These are phyloP conservation scores for Diaporthe citriasiana DNA, from an alignment of 2,329 filamentous ascomycete genomes.

Conservation along the genomic window DNA sequence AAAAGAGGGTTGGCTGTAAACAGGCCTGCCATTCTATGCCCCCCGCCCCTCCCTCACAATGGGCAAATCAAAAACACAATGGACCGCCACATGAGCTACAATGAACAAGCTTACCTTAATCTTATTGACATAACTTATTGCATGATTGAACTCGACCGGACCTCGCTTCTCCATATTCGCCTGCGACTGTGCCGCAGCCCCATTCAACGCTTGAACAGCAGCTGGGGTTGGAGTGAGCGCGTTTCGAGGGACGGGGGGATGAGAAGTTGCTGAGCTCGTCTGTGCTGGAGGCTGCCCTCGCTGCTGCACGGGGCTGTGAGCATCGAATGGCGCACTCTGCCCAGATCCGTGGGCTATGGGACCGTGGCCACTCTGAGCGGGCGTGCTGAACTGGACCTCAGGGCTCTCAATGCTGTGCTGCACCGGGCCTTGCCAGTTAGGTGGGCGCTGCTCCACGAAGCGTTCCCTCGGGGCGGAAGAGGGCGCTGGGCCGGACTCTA, in stretches of 20 bases:
- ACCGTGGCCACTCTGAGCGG: conserved; percentile 64
- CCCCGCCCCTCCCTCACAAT: background rate
- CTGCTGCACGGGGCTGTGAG: conserved; percentile 49
- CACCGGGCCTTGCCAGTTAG: conserved; percentile 68
- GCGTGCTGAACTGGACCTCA: conserved; percentile 72
- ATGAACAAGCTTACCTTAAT: conserved; percentile 81
- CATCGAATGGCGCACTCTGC: conserved; percentile 51
- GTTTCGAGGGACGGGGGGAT: conserved; percentile 64
- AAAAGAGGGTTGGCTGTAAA: background rate
- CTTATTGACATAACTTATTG: conserved; percentile 99
- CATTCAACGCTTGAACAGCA: conserved; percentile 72
- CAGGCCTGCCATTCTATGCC: background rate
- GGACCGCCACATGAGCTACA: background rate
- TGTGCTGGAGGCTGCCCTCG: conserved; percentile 50
- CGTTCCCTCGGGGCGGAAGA: conserved; percentile 56
- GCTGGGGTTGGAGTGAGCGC: conserved; percentile 73
- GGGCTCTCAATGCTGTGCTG: conserved; percentile 75
- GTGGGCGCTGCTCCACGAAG: conserved; percentile 60
- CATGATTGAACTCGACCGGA: conserved; percentile 98
- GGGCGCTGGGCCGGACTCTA: conserved; percentile 56
- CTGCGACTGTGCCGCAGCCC: conserved; percentile 67
- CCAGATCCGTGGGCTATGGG: conserved; percentile 59
- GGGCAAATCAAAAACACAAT: conserved; percentile 12
- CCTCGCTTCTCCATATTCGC: conserved; percentile 84
- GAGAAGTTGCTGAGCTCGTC: conserved; percentile 55